Evolutionary conservation across 805 yeast genomes (phyloP), one percentile per base, ranked within the genome.

Genomic region (Hemisphaericaspora nanyangensis): DNA sequence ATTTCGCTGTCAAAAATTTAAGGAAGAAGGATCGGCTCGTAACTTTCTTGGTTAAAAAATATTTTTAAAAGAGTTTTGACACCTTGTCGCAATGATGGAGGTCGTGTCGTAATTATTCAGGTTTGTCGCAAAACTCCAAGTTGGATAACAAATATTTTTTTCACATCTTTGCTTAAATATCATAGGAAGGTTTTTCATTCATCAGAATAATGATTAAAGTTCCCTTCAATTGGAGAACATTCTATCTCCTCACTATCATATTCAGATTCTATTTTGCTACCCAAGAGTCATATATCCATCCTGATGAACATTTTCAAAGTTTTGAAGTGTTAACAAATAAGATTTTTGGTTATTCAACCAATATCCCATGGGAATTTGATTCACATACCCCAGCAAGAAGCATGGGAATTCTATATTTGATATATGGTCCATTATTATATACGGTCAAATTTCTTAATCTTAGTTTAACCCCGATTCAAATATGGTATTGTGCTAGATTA

Each of bases 251-350:
- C 10, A 57, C 77, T 7, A 59, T 80, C 3, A 68, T 69, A 0
- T 49, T 77, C 19, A 56, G 87, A 37, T 61, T 83, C 17, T 63
- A 74, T 18, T 64, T 87, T 32, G 80, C 85, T 0, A 55, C 85
- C 1, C 78, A 83, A 39, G 73, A 83, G 22, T 86, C 96, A 0
- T 93, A 95, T 55, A 80, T 93, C 34, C 99, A 95, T 50, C 99
- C 99, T 0, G 99, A 93, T 68, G 99, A 93, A 63, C 96, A 90
- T 58, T 86, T 87, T 57, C 99, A 95, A 58, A 77, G 82, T n/a
- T 75, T 95, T 34, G 95, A 89, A 56, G 82, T 84, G 0, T 53
- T 91, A 17, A 70, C 80, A 10, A 56, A 60, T 50, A 56, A 59
- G 51, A 48, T 74, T 18, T 67, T 79, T 56, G 72, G 66, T 56